A percentile compares a stretch with the other conserved stretches of the same genome.
Evolutionary conservation across 306 rosid species (phyloP).

Genomic region (Quercus variabilis): DNA sequence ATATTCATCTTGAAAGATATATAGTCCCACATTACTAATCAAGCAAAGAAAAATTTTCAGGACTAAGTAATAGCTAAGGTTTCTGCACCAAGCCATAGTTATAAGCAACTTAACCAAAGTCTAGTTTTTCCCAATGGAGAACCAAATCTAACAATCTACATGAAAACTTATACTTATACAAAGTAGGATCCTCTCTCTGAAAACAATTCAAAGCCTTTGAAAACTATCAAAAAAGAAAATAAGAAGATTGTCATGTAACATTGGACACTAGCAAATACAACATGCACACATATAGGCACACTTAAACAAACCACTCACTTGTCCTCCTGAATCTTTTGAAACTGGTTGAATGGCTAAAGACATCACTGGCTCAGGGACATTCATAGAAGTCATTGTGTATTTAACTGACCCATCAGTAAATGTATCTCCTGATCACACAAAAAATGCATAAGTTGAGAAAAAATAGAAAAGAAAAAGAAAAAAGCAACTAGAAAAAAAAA

Average conservation of each 20-base stretch:
- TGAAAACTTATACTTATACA: conserved; percentile 11
- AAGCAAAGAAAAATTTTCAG: too few species aligned
- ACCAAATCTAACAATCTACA: too few species aligned
- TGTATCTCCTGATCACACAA: conserved; percentile 78
- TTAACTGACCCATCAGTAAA: conserved; percentile 88
- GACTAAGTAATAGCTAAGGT: too few species aligned
- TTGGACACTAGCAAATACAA: background rate
- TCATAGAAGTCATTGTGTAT: conserved; percentile 99
- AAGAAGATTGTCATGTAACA: conserved; percentile 13
- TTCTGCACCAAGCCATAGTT: too few species aligned
- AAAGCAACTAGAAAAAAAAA: conserved; percentile 5
- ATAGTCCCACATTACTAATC: too few species aligned
- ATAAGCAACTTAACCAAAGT: too few species aligned
- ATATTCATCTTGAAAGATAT: too few species aligned
- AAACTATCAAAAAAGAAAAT: conserved; percentile 46
- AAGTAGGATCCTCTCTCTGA: conserved; percentile 97
- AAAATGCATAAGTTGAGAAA: conserved; percentile 6
- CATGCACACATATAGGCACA: conserved; percentile 1
- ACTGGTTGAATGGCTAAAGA: conserved; percentile 97
- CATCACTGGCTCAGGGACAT: conserved; percentile 99
- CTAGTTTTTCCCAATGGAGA: too few species aligned
- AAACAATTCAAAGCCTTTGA: conserved; percentile 97
- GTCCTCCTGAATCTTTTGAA: conserved; percentile 98
- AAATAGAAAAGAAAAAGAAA: conserved; percentile 2
- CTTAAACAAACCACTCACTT: conserved; percentile 50